Evolutionary conservation across 768 basidiomycete species (phyloP), one percentile per base, ranked within the genome.

Genomic region (Leccinum ochraceum): DNA sequence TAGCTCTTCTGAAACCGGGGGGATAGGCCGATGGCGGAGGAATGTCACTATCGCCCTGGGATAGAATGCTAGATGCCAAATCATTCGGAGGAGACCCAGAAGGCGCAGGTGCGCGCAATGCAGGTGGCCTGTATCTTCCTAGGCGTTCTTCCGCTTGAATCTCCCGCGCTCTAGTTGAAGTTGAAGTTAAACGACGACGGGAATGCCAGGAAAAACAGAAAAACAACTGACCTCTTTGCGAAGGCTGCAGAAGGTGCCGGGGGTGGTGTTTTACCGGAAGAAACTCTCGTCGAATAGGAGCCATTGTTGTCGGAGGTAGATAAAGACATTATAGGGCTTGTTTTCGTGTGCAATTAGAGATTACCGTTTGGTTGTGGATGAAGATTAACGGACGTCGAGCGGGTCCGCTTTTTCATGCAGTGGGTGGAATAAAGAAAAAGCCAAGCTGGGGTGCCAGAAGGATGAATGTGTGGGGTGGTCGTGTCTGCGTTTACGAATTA

Each of bases 211-310:
- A 20, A 63, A 69, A 60, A 51, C 20, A 36, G 57, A 20, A 63
- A 69, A 60, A 51, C 22, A 37, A 63, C 81, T 32, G 50, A 92
- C 92, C 92, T 86, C 83, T 93, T 94, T 34, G 92, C 91, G 75
- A 82, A 94, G 24, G 91, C 92, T 64, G 92, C 92, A 59, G 92
- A 94, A 58, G 92, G 92, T 16, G 92, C 92, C 57, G 92, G 92
- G 61, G 92, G 92, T 62, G 92, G 92, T 2, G 92, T 94, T 78
- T 94, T 94, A 63, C 92, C 92, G 71, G 90, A 88, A 65, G 89
- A 81, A 74, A 83, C 86, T 81, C 90, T 87, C 69, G 88, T 87
- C 69, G 88, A 83, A 84, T 89, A 92, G 79, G 89, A 83, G 80
- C 81, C 81, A 79, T 83, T 85, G 82, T 84, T 89, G 85, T 92